Percentiles rank a stretch among this genome's conserved stretches.
These are phyloP conservation scores for Cladosporium phlei DNA, from an alignment of 2,329 filamentous ascomycete species.

Conservation along the genomic window DNA sequence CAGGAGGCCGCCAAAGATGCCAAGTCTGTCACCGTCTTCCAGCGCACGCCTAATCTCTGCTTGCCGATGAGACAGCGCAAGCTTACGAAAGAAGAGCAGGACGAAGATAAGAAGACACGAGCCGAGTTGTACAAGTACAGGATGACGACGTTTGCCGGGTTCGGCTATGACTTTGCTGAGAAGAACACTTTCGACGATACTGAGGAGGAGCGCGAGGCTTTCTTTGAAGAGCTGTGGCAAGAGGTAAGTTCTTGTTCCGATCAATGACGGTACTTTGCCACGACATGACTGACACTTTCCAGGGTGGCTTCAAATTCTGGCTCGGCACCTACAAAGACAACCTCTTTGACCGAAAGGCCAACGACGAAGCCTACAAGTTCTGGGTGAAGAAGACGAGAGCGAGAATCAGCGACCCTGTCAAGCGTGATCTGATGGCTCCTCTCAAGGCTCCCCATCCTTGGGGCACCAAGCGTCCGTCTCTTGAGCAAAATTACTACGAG, in stretches of 20 bases:
- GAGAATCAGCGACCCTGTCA: constrained; percentile 39
- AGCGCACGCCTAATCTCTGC: constrained; percentile 62
- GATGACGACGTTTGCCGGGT: constrained; percentile 46
- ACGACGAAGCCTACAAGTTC: constrained; percentile 41
- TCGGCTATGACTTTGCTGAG: constrained; percentile 50
- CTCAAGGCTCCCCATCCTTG: constrained; percentile 39
- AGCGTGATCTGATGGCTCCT: constrained; percentile 42
- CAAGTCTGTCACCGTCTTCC: constrained; percentile 52
- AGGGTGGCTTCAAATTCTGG: constrained; percentile 39
- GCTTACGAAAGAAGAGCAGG: constrained; percentile 50
- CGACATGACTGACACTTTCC: constrained; percentile 34
- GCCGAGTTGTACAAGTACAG: constrained; percentile 42
- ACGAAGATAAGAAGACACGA: constrained; percentile 40
- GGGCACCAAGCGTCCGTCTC: constrained; percentile 41
- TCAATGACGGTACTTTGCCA: constrained; percentile 15
- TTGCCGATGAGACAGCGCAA: constrained; percentile 54
- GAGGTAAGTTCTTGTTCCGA: neutral
- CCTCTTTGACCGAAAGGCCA: constrained; percentile 33
- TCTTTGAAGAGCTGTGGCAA: constrained; percentile 39
- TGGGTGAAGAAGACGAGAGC: constrained; percentile 42
- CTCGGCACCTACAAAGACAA: constrained; percentile 40
- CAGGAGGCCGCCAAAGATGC: constrained; percentile 30
- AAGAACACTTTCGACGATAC: constrained; percentile 47
- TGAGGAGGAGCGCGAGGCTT: constrained; percentile 38
- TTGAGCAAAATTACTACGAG: constrained; percentile 47